phyloP scores from a whole-genome alignment of 345 rosid species.

The Theobroma cacao region DNA sequence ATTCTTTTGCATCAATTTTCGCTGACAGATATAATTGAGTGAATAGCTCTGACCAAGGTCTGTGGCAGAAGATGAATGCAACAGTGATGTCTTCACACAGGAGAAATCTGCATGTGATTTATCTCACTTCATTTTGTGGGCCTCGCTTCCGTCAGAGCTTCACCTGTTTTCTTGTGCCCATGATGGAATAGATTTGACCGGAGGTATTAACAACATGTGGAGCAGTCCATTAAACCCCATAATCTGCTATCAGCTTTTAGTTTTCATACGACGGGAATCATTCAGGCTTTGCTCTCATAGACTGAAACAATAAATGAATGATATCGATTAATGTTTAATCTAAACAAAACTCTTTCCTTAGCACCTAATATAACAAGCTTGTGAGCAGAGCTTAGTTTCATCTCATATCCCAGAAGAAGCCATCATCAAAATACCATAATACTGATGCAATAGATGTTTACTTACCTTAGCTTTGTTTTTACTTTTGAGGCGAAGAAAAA shows the following conservation, averaged over 20 bases:
- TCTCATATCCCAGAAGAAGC: background rate
- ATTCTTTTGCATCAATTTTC: conserved; percentile 32
- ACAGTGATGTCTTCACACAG: conserved; percentile 42
- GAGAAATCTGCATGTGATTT: conserved; percentile 70
- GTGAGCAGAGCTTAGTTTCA: background rate
- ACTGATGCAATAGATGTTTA: background rate
- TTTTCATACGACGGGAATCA: background rate
- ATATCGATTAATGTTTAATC: background rate
- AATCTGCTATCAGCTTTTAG: background rate
- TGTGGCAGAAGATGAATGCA: conserved; percentile 64
- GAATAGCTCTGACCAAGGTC: conserved; percentile 42
- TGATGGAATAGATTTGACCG: conserved; percentile 35
- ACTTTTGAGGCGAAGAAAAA: conserved; percentile 18
- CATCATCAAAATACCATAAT: background rate
- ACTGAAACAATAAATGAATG: background rate
- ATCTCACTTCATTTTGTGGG: conserved; percentile 51
- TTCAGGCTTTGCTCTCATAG: background rate
- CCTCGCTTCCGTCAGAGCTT: conserved; percentile 37
- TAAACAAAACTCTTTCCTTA: background rate
- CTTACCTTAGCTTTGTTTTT: background rate
- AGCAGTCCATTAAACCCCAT: conserved; percentile 9
- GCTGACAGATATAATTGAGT: conserved; percentile 43
- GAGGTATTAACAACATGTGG: conserved; percentile 10
- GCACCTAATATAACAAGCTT: background rate
- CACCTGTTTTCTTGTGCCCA: conserved; percentile 27